Conservation (phyloP, 768 basidiomycete species). For the Infundibulicybe gibba region DNA sequence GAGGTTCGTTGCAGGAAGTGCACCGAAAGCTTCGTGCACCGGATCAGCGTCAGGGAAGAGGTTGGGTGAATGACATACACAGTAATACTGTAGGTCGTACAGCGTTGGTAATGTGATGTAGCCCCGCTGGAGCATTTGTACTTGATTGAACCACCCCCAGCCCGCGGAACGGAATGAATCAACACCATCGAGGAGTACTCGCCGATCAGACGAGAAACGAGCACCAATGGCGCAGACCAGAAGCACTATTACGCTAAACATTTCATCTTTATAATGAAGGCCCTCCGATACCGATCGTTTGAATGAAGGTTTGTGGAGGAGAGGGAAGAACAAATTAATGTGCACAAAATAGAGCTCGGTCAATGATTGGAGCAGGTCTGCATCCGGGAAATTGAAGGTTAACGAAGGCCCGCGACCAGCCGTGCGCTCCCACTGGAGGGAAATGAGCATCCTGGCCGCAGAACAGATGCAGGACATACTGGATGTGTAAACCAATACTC, state of each 20-base stretch:
- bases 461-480: too few relatives aligned
- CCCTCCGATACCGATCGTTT: slow-evolving; percentile 43
- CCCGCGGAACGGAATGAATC: slow-evolving; percentile 44
- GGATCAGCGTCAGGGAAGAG: background rate
- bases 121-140: slow-evolving; percentile 55
- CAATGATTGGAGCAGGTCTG: slow-evolving; percentile 49
- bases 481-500: too few relatives aligned
- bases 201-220: slow-evolving; percentile 55
- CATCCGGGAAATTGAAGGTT: slow-evolving; percentile 37
- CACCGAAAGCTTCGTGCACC: slow-evolving; percentile 27
- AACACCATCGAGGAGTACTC: slow-evolving; percentile 41
- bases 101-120: slow-evolving; percentile 44
- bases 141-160: slow-evolving; percentile 69
- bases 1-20: slow-evolving; percentile 40
- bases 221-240: slow-evolving; percentile 68
- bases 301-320: slow-evolving; percentile 75
- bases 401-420: too few relatives aligned
- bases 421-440: too few relatives aligned
- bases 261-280: slow-evolving; percentile 44
- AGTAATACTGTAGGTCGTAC: slow-evolving; percentile 69
- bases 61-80: slow-evolving; percentile 36
- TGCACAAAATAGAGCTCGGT: slow-evolving; percentile 65
- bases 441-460: too few relatives aligned
- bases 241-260: slow-evolving; percentile 50
- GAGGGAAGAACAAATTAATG: slow-evolving; percentile 52